Conservation (phyloP, 23 red algal species). For the Gracilaria vermiculophylla region DNA sequence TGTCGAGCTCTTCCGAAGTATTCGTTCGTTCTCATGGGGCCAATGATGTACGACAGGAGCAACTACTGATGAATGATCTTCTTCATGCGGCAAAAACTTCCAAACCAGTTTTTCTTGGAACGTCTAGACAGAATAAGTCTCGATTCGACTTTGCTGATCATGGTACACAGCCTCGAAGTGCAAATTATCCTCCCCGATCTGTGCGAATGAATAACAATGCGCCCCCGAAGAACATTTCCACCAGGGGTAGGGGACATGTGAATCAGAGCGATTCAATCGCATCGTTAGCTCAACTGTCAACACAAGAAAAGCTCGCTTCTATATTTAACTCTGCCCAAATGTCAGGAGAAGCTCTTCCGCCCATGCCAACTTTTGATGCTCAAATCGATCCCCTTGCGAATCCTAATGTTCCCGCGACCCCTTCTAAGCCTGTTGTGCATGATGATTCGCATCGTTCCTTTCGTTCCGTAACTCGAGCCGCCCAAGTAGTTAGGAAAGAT, state of each 20-base stretch:
- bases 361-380: constrained; percentile 42
- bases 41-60: not conserved
- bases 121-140: constrained; percentile 32
- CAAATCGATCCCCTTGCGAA: constrained; percentile 26
- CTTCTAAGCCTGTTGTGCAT: constrained; percentile 15
- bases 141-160: constrained; percentile 60
- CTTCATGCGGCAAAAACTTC: not conserved
- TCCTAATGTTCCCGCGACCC: not conserved
- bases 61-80: not conserved
- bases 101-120: not conserved
- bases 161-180: not conserved
- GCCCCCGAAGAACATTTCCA: not conserved
- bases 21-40: not conserved
- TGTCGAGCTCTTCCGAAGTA: not conserved
- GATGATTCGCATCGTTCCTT: constrained; percentile 8
- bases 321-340: constrained; percentile 52
- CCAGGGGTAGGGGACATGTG: not conserved
- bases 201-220: not conserved
- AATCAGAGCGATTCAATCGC: not conserved
- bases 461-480: not conserved
- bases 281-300: constrained; percentile 49
- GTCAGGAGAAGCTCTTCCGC: constrained; percentile 41
- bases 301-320: constrained; percentile 61
- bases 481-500: not conserved
- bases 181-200: not conserved